Conservation (phyloP, 169 alveolate genomes). For the Condylostoma magnum region DNA sequence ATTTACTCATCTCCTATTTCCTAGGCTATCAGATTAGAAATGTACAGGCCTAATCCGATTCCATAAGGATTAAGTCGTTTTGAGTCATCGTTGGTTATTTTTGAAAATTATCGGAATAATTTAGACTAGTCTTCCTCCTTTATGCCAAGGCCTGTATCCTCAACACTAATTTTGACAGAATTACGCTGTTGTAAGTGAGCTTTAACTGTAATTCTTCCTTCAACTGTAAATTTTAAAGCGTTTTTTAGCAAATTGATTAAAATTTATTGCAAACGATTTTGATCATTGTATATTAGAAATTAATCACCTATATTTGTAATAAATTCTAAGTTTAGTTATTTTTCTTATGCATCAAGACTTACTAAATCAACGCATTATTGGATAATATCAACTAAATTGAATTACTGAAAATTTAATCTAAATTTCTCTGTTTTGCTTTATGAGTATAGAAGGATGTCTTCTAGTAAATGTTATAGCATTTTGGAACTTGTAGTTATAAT, state of each 20-base stretch:
- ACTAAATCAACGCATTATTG: neutral
- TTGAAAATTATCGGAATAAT: neutral
- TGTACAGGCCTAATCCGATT: conserved; percentile 10
- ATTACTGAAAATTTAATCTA: neutral
- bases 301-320: neutral
- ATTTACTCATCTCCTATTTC: neutral
- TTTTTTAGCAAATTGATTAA: conserved; percentile 1
- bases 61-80: conserved; percentile 18
- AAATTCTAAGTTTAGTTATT: neutral
- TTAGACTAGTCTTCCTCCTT: neutral
- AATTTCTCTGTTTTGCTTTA: neutral
- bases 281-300: conserved; percentile 15
- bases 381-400: neutral
- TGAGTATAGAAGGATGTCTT: conserved; percentile 10
- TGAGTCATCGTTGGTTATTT: too few species aligned
- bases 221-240: conserved; percentile 1
- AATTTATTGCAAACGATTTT: neutral
- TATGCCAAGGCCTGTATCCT: conserved; percentile 22
- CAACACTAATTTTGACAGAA: neutral
- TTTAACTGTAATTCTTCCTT: conserved; percentile 1
- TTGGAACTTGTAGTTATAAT: neutral
- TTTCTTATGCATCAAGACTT: neutral
- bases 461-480: neutral
- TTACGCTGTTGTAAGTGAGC: neutral
- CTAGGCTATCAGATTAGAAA: neutral